phyloP scores from a whole-genome alignment of 169 alveolate genomes.

The Ichthyophthirius multifiliis region DNA sequence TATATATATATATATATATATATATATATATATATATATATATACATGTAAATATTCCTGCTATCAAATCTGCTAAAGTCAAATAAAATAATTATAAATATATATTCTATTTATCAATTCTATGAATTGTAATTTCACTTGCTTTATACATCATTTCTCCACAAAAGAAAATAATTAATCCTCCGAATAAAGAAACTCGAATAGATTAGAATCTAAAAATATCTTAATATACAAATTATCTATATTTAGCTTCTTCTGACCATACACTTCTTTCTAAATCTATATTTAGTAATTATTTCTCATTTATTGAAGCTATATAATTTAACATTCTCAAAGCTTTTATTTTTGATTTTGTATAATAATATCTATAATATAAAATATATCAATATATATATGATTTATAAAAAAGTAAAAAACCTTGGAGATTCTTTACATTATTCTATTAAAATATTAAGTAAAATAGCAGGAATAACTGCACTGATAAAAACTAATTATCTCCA shows the following conservation, averaged over 20 bases:
- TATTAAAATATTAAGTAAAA: background rate
- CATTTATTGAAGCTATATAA: background rate
- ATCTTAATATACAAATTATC: background rate
- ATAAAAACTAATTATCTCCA: background rate
- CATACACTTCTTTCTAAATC: constrained; percentile 7
- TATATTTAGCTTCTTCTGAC: background rate
- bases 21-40: background rate
- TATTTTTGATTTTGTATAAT: background rate
- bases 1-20: background rate
- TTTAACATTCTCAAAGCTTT: constrained; percentile 1
- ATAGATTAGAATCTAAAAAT: background rate
- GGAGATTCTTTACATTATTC: background rate
- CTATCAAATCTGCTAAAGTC: background rate
- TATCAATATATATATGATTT: background rate
- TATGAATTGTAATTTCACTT: background rate
- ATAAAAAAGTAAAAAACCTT: background rate
- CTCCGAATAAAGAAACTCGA: background rate
- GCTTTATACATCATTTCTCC: constrained; percentile 1
- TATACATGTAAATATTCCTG: background rate
- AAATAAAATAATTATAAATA: background rate
- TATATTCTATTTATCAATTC: background rate
- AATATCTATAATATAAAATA: background rate
- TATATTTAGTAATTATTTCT: background rate
- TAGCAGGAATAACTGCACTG: background rate
- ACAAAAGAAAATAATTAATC: background rate